Conservation (phyloP, 306 rosid genomes). For the Geum urbanum region DNA sequence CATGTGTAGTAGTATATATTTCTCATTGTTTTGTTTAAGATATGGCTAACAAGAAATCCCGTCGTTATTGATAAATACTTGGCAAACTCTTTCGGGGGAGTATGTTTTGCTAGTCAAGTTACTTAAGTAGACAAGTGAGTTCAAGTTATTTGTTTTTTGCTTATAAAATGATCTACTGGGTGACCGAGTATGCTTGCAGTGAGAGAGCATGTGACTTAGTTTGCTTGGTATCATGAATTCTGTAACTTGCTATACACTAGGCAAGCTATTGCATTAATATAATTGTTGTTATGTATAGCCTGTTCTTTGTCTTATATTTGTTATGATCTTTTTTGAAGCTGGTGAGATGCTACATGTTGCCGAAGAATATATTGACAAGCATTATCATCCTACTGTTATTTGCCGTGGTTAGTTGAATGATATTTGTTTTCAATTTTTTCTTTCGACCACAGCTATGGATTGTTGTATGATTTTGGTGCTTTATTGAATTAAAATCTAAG, state of each 20-base stretch:
- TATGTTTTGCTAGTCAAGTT: no score
- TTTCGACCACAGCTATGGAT: not conserved
- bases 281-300: not conserved
- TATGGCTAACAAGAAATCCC: not conserved
- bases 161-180: not conserved
- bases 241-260: not conserved
- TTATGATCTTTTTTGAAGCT: slow-evolving; percentile 43
- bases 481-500: not conserved
- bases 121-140: not conserved
- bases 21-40: not conserved
- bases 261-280: not conserved
- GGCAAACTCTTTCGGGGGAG: not conserved
- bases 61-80: not conserved
- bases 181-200: not conserved
- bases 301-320: slow-evolving; percentile 10
- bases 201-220: not conserved
- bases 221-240: not conserved
- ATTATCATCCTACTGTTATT: slow-evolving; percentile 87
- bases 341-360: slow-evolving; percentile 99
- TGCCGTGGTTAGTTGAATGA: slow-evolving; percentile 57
- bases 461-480: not conserved
- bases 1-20: not conserved
- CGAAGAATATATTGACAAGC: slow-evolving; percentile 82
- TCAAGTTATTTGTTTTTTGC: not conserved
- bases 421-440: not conserved